Base-by-base conservation (phyloP, 169 alveolate genomes). In the Cyclospora cayetanensis region DNA sequence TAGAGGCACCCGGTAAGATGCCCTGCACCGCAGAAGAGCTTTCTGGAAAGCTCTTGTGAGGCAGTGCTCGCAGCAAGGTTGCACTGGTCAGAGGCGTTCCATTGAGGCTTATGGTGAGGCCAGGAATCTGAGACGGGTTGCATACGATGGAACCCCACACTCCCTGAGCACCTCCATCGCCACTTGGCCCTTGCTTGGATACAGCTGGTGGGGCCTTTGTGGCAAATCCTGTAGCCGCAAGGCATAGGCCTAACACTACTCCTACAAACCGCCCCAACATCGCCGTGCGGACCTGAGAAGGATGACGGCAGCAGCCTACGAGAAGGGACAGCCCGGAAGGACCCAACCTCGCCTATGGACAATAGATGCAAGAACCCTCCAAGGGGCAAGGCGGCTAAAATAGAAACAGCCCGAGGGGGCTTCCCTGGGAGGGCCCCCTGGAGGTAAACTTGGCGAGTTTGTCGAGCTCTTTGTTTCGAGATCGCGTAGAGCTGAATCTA, bases 101-200 rank as follows among this genome's bases (percentile, higher is more conserved):
- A 63, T 80, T 80, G 22, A 80, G 74, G 35, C 76, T 20, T 27
- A 80, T 80, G 35, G 89, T 34, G 52, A 80, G 89, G 76, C 74
- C 50, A 11, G 89, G 60, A 34, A 42, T 34, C n/a, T 31, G 42
- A 12, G 72, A 7, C 29, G 89, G 89, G 76, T 80, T 74, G 53
- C 89, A 80, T 34, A 50, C 34, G 15, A 80, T 52, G 20, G 46
- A 74, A 27, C 89, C 89, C 89, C 89, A 80, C 34, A 80, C 35
- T 25, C 3, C 72, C 35, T 31, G 53, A 29, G n/a, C n/a, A 25
- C 39, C 15, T 4, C 35, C 42, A 22, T 11, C 34, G 18, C 53
- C 52, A 11, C n/a, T n/a, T n/a, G n/a, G n/a, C n/a, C n/a, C n/a
- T 15, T 7, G 60, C 60, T 7, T 7, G 60, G 60, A 29, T 15